A percentile compares a stretch with the other conserved stretches of the same genome.
Conservation (phyloP, 2,329 filamentous ascomycete species). For the Fusarium sp. region DNA sequence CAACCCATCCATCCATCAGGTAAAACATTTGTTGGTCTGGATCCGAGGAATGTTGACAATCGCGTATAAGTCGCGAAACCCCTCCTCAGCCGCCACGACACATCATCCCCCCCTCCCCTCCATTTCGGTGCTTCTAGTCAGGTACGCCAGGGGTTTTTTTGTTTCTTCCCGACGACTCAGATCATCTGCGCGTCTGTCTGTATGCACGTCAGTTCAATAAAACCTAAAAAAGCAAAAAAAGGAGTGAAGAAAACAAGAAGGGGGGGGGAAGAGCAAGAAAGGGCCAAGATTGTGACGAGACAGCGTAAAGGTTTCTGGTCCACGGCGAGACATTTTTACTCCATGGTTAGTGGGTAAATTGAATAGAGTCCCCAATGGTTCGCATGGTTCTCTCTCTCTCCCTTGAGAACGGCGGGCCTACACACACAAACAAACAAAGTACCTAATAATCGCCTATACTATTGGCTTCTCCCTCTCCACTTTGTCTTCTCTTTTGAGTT, state of each 20-base stretch:
- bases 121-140: slow-evolving; percentile 22
- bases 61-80: slow-evolving; percentile 34
- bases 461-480: slow-evolving; percentile 35
- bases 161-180: slow-evolving; percentile 21
- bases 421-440: background rate
- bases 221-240: slow-evolving; percentile 19
- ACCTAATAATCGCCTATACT: slow-evolving; percentile 36
- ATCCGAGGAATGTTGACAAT: slow-evolving; percentile 30
- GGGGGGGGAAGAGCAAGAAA: background rate
- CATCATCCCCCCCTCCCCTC: background rate
- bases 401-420: slow-evolving; percentile 22
- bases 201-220: slow-evolving; percentile 15
- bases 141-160: slow-evolving; percentile 8
- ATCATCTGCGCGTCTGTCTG: slow-evolving; percentile 12
- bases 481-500: background rate
- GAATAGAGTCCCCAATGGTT: slow-evolving; percentile 10
- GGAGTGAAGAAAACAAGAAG: slow-evolving; percentile 25
- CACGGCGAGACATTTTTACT: slow-evolving; percentile 27
- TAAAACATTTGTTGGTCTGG: slow-evolving; percentile 34
- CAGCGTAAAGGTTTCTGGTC: slow-evolving; percentile 1
- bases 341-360: background rate
- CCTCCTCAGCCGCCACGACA: slow-evolving; percentile 22
- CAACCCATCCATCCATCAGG: background rate
- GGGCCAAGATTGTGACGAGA: slow-evolving; percentile 30
- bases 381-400: slow-evolving; percentile 8